These are phyloP conservation scores for Xylariales sp. DNA, from an alignment of 2,329 filamentous ascomycete genomes.

Conservation along the genomic window DNA sequence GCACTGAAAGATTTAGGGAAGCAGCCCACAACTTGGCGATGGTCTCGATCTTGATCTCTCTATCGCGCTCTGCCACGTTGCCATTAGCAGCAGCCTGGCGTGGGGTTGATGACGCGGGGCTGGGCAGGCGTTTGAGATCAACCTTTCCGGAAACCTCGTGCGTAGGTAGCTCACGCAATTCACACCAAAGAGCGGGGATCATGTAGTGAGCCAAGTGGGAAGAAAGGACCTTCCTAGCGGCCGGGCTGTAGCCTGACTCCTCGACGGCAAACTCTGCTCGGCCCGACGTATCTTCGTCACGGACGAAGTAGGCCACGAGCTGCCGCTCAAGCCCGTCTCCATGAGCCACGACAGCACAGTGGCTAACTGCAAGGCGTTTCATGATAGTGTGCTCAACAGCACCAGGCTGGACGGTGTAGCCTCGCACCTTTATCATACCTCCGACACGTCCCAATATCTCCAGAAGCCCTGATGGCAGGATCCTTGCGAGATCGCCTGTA, in stretches of 20 bases:
- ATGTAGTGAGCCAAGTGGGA: constrained; percentile 74
- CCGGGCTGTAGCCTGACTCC: constrained; percentile 66
- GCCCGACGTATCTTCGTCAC: constrained; percentile 53
- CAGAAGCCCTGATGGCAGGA: constrained; percentile 63
- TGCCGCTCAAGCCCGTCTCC: constrained; percentile 73
- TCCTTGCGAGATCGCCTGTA: constrained; percentile 66
- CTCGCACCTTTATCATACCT: constrained; percentile 76
- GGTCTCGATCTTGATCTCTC: constrained; percentile 61
- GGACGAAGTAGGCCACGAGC: constrained; percentile 72
- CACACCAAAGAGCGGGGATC: constrained; percentile 76
- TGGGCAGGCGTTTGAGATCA: constrained; percentile 63
- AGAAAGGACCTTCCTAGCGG: constrained; percentile 60
- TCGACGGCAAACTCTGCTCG: constrained; percentile 63
- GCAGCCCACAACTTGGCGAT: constrained; percentile 71
- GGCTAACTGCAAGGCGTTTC: constrained; percentile 63
- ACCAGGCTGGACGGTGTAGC: constrained; percentile 72
- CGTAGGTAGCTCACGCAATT: constrained; percentile 66
- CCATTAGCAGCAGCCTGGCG: constrained; percentile 36
- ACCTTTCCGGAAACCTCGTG: constrained; percentile 77
- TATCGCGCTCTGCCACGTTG: constrained; percentile 50
- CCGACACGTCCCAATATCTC: constrained; percentile 75
- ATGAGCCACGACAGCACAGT: constrained; percentile 68
- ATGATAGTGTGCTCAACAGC: constrained; percentile 72
- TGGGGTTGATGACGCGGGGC: constrained; percentile 52
- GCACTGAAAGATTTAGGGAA: constrained; percentile 60